phyloP scores from a whole-genome alignment of 2,329 filamentous ascomycete genomes.

The Calonectria pteridis region DNA sequence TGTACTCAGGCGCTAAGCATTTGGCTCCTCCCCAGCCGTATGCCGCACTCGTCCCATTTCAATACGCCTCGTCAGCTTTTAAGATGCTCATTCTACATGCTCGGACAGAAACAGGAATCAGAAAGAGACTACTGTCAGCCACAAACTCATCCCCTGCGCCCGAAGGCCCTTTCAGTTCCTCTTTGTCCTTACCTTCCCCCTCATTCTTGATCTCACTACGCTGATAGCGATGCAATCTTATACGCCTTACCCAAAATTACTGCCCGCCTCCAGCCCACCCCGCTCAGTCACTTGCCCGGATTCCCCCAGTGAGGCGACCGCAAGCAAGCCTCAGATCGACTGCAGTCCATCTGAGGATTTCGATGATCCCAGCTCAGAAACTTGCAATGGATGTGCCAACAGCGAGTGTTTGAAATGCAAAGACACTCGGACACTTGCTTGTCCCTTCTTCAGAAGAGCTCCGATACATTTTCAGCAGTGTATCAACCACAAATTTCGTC shows the following conservation, averaged over 20 bases:
- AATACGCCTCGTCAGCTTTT: neutral
- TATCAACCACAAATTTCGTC: neutral
- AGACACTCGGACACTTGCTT: neutral
- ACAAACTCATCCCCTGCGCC: neutral
- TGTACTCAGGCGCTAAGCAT: neutral
- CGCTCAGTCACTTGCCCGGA: neutral
- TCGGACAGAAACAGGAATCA: neutral
- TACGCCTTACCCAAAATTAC: neutral
- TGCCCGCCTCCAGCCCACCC: neutral
- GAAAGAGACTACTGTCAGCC: neutral
- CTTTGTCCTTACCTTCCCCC: neutral
- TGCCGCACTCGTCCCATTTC: neutral
- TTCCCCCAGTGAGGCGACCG: neutral
- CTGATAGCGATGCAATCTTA: neutral
- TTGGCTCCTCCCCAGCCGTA: neutral
- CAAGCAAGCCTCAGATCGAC: neutral
- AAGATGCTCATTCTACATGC: neutral
- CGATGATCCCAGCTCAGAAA: neutral
- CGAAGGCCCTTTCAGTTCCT: neutral
- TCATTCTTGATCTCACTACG: neutral
- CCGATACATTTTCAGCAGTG: neutral
- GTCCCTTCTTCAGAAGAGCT: neutral
- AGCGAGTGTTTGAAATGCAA: neutral
- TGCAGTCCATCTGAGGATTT: neutral
- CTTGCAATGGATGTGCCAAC: neutral